Base-by-base conservation (phyloP, 1,284 basidiomycete species). In the Austroboletus niveus region DNA sequence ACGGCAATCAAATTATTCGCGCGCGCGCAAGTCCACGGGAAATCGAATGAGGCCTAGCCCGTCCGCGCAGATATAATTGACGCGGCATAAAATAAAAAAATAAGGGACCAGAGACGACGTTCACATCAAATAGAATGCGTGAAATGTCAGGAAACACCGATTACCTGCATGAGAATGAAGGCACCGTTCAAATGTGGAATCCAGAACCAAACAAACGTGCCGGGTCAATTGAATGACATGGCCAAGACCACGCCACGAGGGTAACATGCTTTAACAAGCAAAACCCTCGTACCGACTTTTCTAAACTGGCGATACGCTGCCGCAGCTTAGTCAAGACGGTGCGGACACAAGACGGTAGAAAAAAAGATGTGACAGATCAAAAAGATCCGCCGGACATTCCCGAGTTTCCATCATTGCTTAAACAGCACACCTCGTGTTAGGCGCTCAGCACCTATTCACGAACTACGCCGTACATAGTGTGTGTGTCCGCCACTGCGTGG, bases 321-420 rank as follows among this genome's bases (percentile, higher is more conserved):
- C 53, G 44, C 46, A 47, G 55, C 48, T 51, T 47, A 41, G 55
- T 56, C 48, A 42, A 51, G 42, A 49, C 39, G 52, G 46, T 48
- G 60, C 57, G 63, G 61, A 45, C 51, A 40, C 62, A 65, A 53
- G 51, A 53, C 59, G 60, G 54, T 14, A 12, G 40, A 15, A 39
- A 31, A 51, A 49, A 49, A 41, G 49, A 47, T 22, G 31, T 42
- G 39, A 56, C 39, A 61, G 48, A 57, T 53, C 54, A 57, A 56
- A 56, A 47, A 43, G 54, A 60, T 57, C 48, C 57, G 42, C 47
- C 66, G 65, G 64, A 43, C 40, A 54, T 55, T 47, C 31, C 68
- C 64, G 64, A 42, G 53, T 49, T 52, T 65, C 48, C 45, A 57
- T 65, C 56, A 36, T 40, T 53, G 45, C 47, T 43, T 36, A 41